Evolutionary conservation across 768 basidiomycete species (phyloP).

Genomic region (Kwoniella sp.): DNA sequence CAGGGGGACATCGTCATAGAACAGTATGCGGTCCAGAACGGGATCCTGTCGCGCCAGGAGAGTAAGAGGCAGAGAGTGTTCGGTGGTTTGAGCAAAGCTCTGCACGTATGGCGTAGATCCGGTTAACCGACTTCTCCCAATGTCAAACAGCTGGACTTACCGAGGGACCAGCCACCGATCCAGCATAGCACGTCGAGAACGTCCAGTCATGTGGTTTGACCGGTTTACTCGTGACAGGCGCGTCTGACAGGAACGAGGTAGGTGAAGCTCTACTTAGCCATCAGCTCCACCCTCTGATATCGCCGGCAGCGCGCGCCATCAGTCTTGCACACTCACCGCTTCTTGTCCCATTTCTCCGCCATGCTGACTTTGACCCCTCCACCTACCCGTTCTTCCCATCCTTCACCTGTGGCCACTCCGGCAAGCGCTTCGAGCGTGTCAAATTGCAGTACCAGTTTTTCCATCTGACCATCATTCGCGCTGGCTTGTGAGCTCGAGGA

Average conservation of each 20-base stretch:
- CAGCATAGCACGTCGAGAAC: constrained; percentile 82
- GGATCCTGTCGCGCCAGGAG: constrained; percentile 86
- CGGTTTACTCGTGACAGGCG: constrained; percentile 45
- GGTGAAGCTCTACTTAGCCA: not conserved
- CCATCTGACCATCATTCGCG: not conserved
- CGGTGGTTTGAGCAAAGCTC: constrained; percentile 40
- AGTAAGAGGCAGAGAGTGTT: constrained; percentile 65
- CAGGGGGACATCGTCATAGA: constrained; percentile 89
- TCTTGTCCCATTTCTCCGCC: constrained; percentile 92
- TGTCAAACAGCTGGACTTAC: too few relatives aligned
- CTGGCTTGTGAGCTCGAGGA: not conserved
- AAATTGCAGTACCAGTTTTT: constrained; percentile 54
- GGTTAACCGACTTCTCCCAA: too few relatives aligned
- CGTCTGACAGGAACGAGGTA: constrained; percentile 29
- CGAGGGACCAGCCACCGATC: constrained; percentile 49
- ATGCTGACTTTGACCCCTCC: constrained; percentile 92
- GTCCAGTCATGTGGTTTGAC: constrained; percentile 98
- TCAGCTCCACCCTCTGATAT: not conserved
- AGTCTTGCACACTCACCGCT: constrained; percentile 58
- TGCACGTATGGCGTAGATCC: constrained; percentile 53
- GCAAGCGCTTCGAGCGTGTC: constrained; percentile 64
- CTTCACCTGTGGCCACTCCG: constrained; percentile 60
- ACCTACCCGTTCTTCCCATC: constrained; percentile 74
- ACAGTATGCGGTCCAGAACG: constrained; percentile 62
- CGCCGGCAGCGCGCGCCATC: not conserved